These are phyloP conservation scores for Brassica napus DNA, from an alignment of 345 rosid species.

Conservation along the genomic window Da-Ae NC_063443.1:7326501-7327000, in stretches of 20 bases:
- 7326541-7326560: conserved; percentile 42
- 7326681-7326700: neutral
- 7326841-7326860: conserved; percentile 39
- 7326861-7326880: conserved; percentile 63
- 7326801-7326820: conserved; percentile 11
- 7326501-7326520: neutral
- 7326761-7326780: conserved; percentile 57
- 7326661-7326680: neutral
- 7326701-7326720: neutral
- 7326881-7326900: conserved; percentile 58
- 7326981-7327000: conserved; percentile 18
- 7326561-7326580: conserved; percentile 35
- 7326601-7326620: conserved; percentile 46
- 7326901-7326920: conserved; percentile 54
- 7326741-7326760: conserved; percentile 52
- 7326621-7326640: neutral
- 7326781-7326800: conserved; percentile 40
- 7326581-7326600: conserved; percentile 32
- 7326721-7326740: conserved; percentile 34
- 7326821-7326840: conserved; percentile 45
- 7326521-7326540: conserved; percentile 43
- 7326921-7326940: conserved; percentile 57
- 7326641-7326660: neutral
- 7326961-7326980: conserved; percentile 35
- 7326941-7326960: conserved; percentile 47